Percentiles rank a stretch among this genome's conserved stretches.
Evolutionary conservation across 2,329 filamentous ascomycete genomes (phyloP).

Genomic region (Ascochyta rabiei): DNA sequence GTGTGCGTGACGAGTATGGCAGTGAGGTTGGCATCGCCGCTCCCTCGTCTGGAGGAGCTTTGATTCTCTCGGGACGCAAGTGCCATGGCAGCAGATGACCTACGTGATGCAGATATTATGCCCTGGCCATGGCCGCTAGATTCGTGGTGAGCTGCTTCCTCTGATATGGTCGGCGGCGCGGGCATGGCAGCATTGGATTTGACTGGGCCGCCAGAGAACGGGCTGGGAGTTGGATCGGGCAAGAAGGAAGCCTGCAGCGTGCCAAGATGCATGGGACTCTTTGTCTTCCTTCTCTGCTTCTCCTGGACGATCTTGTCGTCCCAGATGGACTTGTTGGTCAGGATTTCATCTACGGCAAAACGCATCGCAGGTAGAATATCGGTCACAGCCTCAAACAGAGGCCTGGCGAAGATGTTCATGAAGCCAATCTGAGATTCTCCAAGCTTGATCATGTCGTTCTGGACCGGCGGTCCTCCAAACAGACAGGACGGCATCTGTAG

Average conservation of each 20-base stretch:
- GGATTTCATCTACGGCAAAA: constrained; percentile 83
- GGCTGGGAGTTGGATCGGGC: constrained; percentile 43
- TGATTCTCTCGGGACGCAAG: constrained; percentile 40
- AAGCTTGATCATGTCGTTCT: constrained; percentile 81
- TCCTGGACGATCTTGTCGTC: constrained; percentile 70
- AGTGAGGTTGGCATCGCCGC: constrained; percentile 48
- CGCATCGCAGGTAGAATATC: constrained; percentile 84
- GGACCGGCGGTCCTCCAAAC: constrained; percentile 77
- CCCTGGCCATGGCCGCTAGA: constrained; percentile 37
- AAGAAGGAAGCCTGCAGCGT: constrained; percentile 28
- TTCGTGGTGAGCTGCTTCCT: constrained; percentile 33
- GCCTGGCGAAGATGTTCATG: constrained; percentile 94
- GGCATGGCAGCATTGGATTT: constrained; percentile 18
- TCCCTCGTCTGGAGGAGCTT: constrained; percentile 45
- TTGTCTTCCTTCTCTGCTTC: constrained; percentile 56
- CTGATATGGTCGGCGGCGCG: constrained; percentile 13
- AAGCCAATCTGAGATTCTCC: constrained; percentile 91
- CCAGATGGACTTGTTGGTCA: constrained; percentile 77
- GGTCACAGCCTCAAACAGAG: constrained; percentile 85
- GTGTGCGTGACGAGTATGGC: constrained; percentile 49
- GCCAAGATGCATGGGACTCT: constrained; percentile 34
- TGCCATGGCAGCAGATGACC: constrained; percentile 39
- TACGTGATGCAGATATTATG: constrained; percentile 30
- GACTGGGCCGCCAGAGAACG: constrained; percentile 36
- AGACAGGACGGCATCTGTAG: constrained; percentile 87